These are phyloP conservation scores for Saccharomycopsis vini DNA, from an alignment of 805 yeast genomes.

Conservation along the genomic window DNA sequence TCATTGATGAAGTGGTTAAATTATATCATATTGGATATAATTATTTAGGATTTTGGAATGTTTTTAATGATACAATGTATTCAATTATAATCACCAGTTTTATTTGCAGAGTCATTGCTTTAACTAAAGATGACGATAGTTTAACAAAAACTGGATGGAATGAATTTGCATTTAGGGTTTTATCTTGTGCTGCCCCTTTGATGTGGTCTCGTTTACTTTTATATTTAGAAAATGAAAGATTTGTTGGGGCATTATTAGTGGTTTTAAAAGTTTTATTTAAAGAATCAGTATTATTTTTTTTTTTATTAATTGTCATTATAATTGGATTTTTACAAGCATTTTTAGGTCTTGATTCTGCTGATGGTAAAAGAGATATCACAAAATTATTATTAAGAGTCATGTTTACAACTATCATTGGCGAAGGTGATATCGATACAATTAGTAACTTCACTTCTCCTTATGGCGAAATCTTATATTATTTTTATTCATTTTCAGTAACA, in stretches of 20 bases:
- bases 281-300: slow-evolving; percentile 77
- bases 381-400: slow-evolving; percentile 51
- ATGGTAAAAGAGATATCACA: slow-evolving; percentile 74
- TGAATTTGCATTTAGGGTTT: slow-evolving; percentile 53
- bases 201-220: slow-evolving; percentile 77
- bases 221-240: slow-evolving; percentile 67
- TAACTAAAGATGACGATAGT: slow-evolving; percentile 16
- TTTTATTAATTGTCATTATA: slow-evolving; percentile 58
- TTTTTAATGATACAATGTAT: slow-evolving; percentile 66
- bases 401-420: slow-evolving; percentile 65
- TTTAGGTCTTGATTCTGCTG: slow-evolving; percentile 79
- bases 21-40: slow-evolving; percentile 67
- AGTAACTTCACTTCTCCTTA: slow-evolving; percentile 75
- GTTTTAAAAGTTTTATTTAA: slow-evolving; percentile 80
- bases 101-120: slow-evolving; percentile 41
- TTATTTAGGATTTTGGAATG: slow-evolving; percentile 72
- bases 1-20: slow-evolving; percentile 61
- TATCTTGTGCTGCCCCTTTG: slow-evolving; percentile 77
- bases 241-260: slow-evolving; percentile 84
- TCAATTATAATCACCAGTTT: slow-evolving; percentile 44
- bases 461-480: slow-evolving; percentile 69
- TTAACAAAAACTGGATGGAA: slow-evolving; percentile 32
- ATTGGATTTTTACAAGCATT: slow-evolving; percentile 83
- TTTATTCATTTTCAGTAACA: slow-evolving; percentile 65
- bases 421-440: slow-evolving; percentile 62